A percentile compares a stretch with the other conserved stretches of the same genome.
Evolutionary conservation across 139 green algal genomes (phyloP).

Genomic region (Coelastrella sp.): DNA sequence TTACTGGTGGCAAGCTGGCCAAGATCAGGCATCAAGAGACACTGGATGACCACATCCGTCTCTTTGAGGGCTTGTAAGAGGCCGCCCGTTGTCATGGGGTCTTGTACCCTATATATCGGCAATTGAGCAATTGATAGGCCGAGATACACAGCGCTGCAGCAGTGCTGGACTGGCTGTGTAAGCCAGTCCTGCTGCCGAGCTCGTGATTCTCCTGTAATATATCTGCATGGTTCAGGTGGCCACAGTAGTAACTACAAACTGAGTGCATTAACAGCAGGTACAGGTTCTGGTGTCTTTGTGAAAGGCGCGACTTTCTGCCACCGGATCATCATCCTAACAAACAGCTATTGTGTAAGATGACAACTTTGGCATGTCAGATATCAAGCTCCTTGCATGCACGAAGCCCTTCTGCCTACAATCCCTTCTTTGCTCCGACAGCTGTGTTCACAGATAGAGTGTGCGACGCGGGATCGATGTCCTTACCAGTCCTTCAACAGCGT

Average conservation of each 20-base stretch:
- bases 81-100: not conserved
- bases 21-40: conserved; percentile 89
- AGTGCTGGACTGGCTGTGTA: not conserved
- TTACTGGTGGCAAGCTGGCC: conserved; percentile 77
- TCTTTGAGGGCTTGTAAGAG: conserved; percentile 84
- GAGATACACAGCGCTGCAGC: not conserved
- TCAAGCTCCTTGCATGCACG: no score
- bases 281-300: no score
- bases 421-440: no score
- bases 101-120: not conserved
- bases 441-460: no score
- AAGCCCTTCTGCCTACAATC: no score
- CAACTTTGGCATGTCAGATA: no score
- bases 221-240: not conserved
- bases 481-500: no score
- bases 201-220: not conserved
- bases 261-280: not conserved
- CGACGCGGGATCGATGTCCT: no score
- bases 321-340: no score
- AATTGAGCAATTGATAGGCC: not conserved
- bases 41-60: conserved; percentile 87
- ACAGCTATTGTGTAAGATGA: no score
- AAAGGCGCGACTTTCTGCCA: no score
- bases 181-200: not conserved
- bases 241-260: not conserved